phyloP scores from a whole-genome alignment of 495 filamentous ascomycete species.

The Podospora pseudocomata region DNA sequence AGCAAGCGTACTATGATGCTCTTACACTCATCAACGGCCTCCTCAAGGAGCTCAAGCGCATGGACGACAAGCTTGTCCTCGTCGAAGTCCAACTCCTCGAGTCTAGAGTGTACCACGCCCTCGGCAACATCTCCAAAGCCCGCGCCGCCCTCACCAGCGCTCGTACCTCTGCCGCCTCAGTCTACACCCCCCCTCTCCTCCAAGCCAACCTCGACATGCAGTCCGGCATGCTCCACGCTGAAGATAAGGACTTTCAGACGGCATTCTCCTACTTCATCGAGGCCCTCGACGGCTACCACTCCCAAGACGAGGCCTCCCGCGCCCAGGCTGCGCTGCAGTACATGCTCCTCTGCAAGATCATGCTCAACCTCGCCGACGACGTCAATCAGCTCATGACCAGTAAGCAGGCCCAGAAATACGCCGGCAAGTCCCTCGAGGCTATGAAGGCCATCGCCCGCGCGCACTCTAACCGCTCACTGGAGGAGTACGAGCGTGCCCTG shows the following conservation, averaged over 20 bases:
- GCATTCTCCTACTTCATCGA: slow-evolving; percentile 99
- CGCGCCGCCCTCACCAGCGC: slow-evolving; percentile 92
- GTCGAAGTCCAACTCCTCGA: slow-evolving; percentile 99
- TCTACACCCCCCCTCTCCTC: slow-evolving; percentile 92
- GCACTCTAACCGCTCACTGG: slow-evolving; percentile 87
- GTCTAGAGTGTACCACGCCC: slow-evolving; percentile 92
- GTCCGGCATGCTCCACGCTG: slow-evolving; percentile 95
- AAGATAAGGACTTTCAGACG: slow-evolving; percentile 98
- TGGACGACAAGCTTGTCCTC: slow-evolving; percentile 96
- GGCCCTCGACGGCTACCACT: slow-evolving; percentile 92
- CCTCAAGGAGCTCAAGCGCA: slow-evolving; percentile 89
- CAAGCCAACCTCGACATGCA: slow-evolving; percentile 99
- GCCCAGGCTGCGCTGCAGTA: slow-evolving; percentile 94
- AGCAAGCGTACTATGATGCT: slow-evolving; percentile 94
- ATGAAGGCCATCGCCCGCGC: slow-evolving; percentile 98
- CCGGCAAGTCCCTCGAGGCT: slow-evolving; percentile 87
- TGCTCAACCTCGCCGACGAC: slow-evolving; percentile 95
- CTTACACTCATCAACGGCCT: slow-evolving; percentile 94
- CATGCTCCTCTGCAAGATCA: slow-evolving; percentile 99
- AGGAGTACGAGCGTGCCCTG: slow-evolving; percentile 93
- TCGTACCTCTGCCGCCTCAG: slow-evolving; percentile 88
- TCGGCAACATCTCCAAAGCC: slow-evolving; percentile 94
- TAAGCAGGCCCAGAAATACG: slow-evolving; percentile 94
- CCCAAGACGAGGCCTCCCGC: slow-evolving; percentile 78
- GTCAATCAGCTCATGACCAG: slow-evolving; percentile 87